A percentile compares a stretch with the other conserved stretches of the same genome.
phyloP scores from a whole-genome alignment of 2,329 filamentous ascomycete species.

The Colletotrichum siamense region DNA sequence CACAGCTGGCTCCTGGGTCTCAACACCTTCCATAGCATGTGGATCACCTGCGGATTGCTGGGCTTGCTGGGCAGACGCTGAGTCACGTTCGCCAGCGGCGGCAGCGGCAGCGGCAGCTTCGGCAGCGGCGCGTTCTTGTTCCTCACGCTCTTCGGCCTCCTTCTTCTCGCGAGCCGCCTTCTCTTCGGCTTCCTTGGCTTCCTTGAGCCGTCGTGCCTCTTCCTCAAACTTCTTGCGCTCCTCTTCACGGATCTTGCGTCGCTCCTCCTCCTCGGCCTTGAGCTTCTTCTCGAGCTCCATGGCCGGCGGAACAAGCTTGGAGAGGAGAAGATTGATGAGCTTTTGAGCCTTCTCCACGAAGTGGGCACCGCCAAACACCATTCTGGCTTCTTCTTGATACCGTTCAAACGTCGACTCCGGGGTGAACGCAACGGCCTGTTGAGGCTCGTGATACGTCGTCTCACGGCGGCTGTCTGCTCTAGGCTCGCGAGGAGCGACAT shows the following conservation, averaged over 20 bases:
- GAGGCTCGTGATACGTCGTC: constrained; percentile 60
- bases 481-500: constrained; percentile 45
- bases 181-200: constrained; percentile 76
- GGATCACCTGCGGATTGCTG: constrained; percentile 34
- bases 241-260: constrained; percentile 56
- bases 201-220: constrained; percentile 68
- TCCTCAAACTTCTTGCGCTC: constrained; percentile 68
- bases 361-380: constrained; percentile 77
- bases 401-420: constrained; percentile 75
- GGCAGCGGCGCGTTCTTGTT: constrained; percentile 63
- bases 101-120: constrained; percentile 59
- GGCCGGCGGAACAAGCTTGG: constrained; percentile 80
- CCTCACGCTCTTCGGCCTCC: constrained; percentile 73
- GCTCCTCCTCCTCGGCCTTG: constrained; percentile 63
- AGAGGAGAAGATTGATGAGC: constrained; percentile 73
- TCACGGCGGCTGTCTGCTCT: constrained; percentile 57
- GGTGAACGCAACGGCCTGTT: constrained; percentile 78
- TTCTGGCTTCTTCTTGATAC: constrained; percentile 88
- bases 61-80: constrained; percentile 27
- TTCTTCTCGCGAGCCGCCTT: constrained; percentile 69
- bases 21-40: constrained; percentile 79
- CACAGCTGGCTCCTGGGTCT: constrained; percentile 50
- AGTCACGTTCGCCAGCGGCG: constrained; percentile 33
- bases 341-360: constrained; percentile 70
- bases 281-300: constrained; percentile 79